These are phyloP conservation scores for Purpureocillium takamizusanense DNA, from an alignment of 2,329 filamentous ascomycete species.

Conservation along the genomic window DNA sequence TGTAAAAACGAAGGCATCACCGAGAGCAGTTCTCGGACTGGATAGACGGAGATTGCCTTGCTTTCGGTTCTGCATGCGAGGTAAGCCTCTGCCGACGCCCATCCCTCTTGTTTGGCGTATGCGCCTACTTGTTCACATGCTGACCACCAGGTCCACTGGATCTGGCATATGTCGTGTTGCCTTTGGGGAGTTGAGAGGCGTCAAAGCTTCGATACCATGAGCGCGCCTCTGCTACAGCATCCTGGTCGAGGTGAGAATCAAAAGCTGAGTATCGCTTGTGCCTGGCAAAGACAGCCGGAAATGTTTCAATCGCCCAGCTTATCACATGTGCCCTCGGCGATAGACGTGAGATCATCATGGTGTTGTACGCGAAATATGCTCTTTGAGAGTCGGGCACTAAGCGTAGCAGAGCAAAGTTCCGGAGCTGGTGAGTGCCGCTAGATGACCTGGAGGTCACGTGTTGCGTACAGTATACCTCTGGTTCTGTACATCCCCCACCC, in stretches of 20 bases:
- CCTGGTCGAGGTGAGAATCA: constrained; percentile 39
- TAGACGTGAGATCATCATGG: neutral
- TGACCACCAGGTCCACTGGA: constrained; percentile 54
- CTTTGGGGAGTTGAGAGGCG: constrained; percentile 34
- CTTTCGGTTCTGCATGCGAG: constrained; percentile 46
- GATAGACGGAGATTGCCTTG: constrained; percentile 47
- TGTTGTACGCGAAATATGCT: too few relatives aligned
- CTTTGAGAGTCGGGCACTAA: too few relatives aligned
- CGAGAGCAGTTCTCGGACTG: constrained; percentile 34
- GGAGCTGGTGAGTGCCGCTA: too few relatives aligned
- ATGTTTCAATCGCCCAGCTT: too few relatives aligned
- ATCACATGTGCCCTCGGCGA: neutral
- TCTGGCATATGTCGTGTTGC: constrained; percentile 44
- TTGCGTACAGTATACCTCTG: too few relatives aligned
- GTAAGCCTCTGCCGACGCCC: constrained; percentile 19
- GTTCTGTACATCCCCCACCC: too few relatives aligned
- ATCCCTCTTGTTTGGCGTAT: neutral
- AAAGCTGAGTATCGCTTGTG: constrained; percentile 36
- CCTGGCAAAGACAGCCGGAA: constrained; percentile 5
- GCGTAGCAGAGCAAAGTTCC: too few relatives aligned
- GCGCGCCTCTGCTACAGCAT: constrained; percentile 40
- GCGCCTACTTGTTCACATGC: constrained; percentile 51
- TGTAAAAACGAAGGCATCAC: constrained; percentile 40
- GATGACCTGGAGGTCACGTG: too few relatives aligned
- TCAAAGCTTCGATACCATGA: constrained; percentile 40